Conservation (phyloP, 23 red algal species). For the Gracilaria caudata region DNA sequence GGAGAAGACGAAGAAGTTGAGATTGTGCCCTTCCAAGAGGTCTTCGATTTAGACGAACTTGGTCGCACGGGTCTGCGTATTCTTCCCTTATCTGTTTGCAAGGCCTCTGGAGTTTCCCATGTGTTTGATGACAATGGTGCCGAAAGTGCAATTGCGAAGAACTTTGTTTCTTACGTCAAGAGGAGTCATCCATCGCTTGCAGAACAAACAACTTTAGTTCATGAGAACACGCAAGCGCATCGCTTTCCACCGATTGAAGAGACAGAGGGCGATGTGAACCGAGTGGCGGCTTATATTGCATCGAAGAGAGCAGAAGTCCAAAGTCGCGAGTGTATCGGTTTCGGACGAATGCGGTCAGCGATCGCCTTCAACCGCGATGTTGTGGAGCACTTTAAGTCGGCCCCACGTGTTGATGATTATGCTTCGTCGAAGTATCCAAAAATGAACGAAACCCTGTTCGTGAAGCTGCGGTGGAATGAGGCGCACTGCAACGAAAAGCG, state of each 20-base stretch:
- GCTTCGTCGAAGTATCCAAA: constrained; percentile 17
- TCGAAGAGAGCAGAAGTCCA: not conserved
- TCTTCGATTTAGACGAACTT: constrained; percentile 39
- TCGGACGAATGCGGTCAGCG: constrained; percentile 34
- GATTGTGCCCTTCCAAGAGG: constrained; percentile 41
- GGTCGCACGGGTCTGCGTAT: constrained; percentile 33
- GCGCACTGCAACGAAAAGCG: constrained; percentile 18
- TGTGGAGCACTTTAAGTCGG: constrained; percentile 33
- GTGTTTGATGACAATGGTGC: constrained; percentile 41
- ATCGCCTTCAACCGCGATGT: constrained; percentile 39
- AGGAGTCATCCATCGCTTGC: constrained; percentile 37
- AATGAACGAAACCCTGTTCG: constrained; percentile 31
- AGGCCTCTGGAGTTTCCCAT: not conserved
- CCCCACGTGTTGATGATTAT: constrained; percentile 1
- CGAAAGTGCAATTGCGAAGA: constrained; percentile 25
- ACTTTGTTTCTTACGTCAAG: constrained; percentile 29
- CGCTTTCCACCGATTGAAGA: constrained; percentile 19
- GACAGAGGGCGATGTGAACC: constrained; percentile 15
- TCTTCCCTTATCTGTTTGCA: constrained; percentile 32
- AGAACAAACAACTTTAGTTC: not conserved
- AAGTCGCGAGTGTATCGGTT: constrained; percentile 18
- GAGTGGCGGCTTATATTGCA: constrained; percentile 18
- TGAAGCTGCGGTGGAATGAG: constrained; percentile 44
- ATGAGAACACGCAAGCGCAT: constrained; percentile 1
- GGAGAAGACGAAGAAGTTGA: not conserved